Evolutionary conservation across 148 eudicot species (phyloP).

Genomic region (Nyssa sinensis): DNA sequence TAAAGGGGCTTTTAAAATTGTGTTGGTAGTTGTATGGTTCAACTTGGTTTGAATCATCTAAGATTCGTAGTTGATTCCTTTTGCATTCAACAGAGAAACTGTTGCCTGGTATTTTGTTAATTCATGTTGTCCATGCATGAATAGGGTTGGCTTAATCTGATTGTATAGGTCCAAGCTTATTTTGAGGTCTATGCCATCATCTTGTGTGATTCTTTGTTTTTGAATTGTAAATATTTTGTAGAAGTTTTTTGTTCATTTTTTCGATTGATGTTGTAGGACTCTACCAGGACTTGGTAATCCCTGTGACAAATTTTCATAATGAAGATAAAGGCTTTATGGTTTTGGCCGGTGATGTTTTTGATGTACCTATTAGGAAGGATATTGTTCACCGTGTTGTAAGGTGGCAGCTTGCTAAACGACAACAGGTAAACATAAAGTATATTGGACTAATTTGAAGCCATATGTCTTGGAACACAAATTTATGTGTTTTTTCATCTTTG

Average conservation of each 20-base stretch:
- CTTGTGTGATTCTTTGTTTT: background rate
- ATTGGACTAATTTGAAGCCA: background rate
- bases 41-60: no score
- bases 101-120: background rate
- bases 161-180: no score
- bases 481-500: background rate
- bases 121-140: background rate
- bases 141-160: no score
- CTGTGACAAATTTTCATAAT: conserved; percentile 74
- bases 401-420: conserved; percentile 99
- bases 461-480: background rate
- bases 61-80: background rate
- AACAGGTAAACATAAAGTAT: conserved; percentile 54
- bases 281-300: conserved; percentile 74
- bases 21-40: background rate
- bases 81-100: background rate
- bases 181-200: no score
- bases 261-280: conserved; percentile 46
- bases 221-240: background rate
- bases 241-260: conserved; percentile 7
- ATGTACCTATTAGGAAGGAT: conserved; percentile 93
- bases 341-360: conserved; percentile 96
- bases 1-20: background rate
- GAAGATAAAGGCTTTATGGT: conserved; percentile 86
- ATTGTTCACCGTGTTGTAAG: conserved; percentile 93